phyloP scores from a whole-genome alignment of 1,139 yeast species.

The Geotrichum reessii region DNA sequence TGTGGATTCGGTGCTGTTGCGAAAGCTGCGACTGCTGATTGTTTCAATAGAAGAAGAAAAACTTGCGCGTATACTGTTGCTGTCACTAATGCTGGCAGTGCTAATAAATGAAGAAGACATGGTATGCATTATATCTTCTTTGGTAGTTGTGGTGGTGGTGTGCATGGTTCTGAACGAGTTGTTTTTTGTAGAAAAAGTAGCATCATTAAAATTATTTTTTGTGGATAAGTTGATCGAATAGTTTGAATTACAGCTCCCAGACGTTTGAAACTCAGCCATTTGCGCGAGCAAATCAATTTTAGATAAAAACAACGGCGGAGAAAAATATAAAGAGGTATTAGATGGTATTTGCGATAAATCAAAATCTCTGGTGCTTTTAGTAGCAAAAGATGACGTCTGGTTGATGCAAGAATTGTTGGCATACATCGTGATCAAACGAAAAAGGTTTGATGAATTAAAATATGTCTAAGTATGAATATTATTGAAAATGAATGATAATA shows the following conservation, averaged over 20 bases:
- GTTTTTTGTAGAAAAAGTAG: neutral
- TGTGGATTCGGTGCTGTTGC: neutral
- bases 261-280: conserved; percentile 3
- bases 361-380: neutral
- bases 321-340: neutral
- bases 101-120: neutral
- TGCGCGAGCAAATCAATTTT: conserved; percentile 7
- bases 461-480: neutral
- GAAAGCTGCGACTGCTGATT: neutral
- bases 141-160: neutral
- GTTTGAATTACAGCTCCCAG: neutral
- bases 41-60: neutral
- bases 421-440: neutral
- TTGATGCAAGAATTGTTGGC: neutral
- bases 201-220: neutral
- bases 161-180: neutral
- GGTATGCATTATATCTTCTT: neutral
- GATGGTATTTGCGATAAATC: neutral
- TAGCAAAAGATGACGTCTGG: neutral
- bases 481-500: no score
- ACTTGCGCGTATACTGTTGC: neutral
- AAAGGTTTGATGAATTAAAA: neutral
- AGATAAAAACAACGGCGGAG: conserved; percentile 3
- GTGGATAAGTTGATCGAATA: neutral
- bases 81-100: neutral